Percentiles rank a stretch among this genome's conserved stretches.
Conservation (phyloP, 768 basidiomycete genomes). For the Mycena chlorophos region DNA sequence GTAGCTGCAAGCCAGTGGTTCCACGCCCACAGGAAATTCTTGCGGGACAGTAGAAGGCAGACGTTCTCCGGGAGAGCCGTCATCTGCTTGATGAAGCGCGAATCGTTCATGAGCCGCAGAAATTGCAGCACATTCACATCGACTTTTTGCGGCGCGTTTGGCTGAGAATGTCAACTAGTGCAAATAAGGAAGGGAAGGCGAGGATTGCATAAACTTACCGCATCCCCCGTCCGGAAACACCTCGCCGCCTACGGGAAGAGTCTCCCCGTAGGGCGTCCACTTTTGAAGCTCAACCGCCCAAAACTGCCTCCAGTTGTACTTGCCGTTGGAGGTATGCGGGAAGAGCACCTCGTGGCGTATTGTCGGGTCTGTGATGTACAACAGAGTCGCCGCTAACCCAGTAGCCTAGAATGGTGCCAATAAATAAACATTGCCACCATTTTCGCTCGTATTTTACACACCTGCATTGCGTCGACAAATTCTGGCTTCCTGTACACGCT, state of each 20-base stretch:
- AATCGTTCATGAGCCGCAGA: neutral
- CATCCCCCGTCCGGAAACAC: no score
- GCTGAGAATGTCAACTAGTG: no score
- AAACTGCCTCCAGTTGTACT: neutral
- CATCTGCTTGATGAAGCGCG: neutral
- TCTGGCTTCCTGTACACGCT: neutral
- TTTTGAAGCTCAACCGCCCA: neutral
- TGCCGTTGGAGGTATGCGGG: neutral
- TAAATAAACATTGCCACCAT: no score
- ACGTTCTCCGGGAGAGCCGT: neutral
- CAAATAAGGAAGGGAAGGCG: no score
- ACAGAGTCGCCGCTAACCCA: neutral
- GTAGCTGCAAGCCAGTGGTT: neutral
- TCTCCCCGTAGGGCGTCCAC: neutral
- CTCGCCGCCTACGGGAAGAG: no score
- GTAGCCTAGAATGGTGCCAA: neutral
- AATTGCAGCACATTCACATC: neutral
- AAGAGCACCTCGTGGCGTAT: neutral
- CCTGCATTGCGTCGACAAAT: neutral
- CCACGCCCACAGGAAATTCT: neutral
- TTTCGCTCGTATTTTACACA: no score
- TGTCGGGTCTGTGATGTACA: neutral
- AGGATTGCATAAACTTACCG: no score
- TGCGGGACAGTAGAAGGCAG: neutral
- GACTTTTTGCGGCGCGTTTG: no score